These are phyloP conservation scores for Cornus florida DNA, from an alignment of 148 eudicot genomes.

Conservation along the genomic window DNA sequence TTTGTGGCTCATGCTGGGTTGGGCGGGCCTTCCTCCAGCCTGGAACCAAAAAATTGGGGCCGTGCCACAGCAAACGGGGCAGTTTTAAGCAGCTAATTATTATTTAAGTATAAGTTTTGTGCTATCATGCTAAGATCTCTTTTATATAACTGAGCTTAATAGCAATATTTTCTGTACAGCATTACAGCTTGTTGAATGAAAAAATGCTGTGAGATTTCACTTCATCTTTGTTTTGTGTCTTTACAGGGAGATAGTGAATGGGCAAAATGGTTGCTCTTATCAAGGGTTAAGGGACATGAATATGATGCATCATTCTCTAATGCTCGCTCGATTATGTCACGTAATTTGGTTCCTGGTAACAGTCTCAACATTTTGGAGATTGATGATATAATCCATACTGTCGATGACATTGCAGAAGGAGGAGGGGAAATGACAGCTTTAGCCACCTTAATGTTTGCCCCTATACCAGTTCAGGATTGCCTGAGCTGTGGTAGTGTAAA, in stretches of 20 bases:
- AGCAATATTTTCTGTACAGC: neutral
- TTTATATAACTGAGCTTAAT: neutral
- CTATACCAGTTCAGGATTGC: slow-evolving; percentile 81
- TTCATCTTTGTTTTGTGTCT: slow-evolving; percentile 17
- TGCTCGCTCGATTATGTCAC: slow-evolving; percentile 77
- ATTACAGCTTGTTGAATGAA: slow-evolving; percentile 7
- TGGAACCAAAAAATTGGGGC: no score
- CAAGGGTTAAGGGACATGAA: slow-evolving; percentile 83
- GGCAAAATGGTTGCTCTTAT: slow-evolving; percentile 90
- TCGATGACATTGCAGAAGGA: slow-evolving; percentile 96
- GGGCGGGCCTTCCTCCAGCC: no score
- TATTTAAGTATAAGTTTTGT: no score
- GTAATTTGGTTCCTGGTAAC: slow-evolving; percentile 45
- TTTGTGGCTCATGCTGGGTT: no score
- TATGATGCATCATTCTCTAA: slow-evolving; percentile 93
- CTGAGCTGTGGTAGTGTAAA: slow-evolving; percentile 84
- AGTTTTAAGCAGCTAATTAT: no score
- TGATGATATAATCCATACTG: slow-evolving; percentile 69
- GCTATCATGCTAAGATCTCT: neutral
- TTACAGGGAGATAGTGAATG: slow-evolving; percentile 85
- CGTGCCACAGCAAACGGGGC: no score
- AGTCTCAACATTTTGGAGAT: slow-evolving; percentile 52
- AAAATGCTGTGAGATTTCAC: neutral
- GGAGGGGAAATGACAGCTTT: slow-evolving; percentile 92
- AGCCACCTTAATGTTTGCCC: slow-evolving; percentile 90